A percentile compares a stretch with the other conserved stretches of the same genome.
Conservation (phyloP, 176 grass and related monocot species). For the Zea luxurians region DNA sequence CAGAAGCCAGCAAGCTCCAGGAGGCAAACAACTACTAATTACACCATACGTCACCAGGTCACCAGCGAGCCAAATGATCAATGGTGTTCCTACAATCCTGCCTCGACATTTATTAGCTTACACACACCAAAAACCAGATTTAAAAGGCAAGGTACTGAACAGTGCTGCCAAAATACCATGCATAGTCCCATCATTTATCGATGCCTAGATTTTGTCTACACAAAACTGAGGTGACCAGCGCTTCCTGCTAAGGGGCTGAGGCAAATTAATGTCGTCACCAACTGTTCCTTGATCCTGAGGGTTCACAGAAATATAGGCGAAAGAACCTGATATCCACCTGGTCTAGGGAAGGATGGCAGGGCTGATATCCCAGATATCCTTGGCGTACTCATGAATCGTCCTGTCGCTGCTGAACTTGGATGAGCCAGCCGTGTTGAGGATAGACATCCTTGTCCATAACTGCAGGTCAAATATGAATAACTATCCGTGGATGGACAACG, state of each 20-base stretch:
- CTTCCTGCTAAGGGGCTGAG: constrained; percentile 12
- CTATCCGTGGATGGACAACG: too few species aligned
- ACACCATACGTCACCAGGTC: constrained; percentile 2
- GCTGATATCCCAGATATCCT: constrained; percentile 80
- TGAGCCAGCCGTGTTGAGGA: constrained; percentile 77
- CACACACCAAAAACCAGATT: constrained; percentile 7
- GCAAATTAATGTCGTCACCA: constrained; percentile 7
- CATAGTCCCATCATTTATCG: constrained; percentile 5
- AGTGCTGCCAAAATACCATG: neutral
- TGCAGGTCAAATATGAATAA: constrained; percentile 35
- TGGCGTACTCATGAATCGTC: constrained; percentile 90
- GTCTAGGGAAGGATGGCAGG: constrained; percentile 58
- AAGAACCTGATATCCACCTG: neutral
- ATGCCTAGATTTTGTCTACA: constrained; percentile 6
- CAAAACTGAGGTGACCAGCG: constrained; percentile 25
- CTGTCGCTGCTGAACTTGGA: constrained; percentile 95
- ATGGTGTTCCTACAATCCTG: constrained; percentile 33
- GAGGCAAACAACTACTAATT: neutral
- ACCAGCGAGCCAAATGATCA: neutral
- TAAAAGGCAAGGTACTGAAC: neutral
- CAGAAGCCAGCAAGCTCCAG: neutral
- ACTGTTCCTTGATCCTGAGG: neutral
- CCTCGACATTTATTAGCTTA: constrained; percentile 34
- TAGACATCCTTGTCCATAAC: constrained; percentile 94
- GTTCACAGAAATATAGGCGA: neutral